Percentiles rank a stretch among this genome's conserved stretches.
Conservation (phyloP, 139 green algal genomes). For the Cymbomonas tetramitiformis region DNA sequence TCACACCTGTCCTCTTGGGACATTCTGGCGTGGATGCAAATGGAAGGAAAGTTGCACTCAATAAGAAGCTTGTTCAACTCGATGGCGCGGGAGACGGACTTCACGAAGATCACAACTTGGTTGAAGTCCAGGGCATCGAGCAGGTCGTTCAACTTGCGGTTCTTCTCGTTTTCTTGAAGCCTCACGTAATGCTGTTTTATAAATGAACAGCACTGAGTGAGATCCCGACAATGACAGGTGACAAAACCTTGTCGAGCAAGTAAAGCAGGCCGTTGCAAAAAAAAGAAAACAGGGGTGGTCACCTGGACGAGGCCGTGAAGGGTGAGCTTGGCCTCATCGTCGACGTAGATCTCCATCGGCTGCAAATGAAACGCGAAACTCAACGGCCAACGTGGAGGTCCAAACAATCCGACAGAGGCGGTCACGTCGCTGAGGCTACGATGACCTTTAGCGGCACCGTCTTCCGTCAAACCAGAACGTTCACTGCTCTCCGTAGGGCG, state of each 20-base stretch:
- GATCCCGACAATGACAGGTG: too few species aligned
- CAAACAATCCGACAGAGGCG: too few species aligned
- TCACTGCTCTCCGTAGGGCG: too few species aligned
- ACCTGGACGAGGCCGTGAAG: slow-evolving; percentile 97
- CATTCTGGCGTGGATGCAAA: slow-evolving; percentile 77
- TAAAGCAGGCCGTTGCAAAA: too few species aligned
- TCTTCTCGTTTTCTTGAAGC: slow-evolving; percentile 94
- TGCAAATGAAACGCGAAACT: slow-evolving; percentile 18
- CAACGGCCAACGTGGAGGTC: too few species aligned
- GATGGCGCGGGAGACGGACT: slow-evolving; percentile 30
- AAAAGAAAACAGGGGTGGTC: too few species aligned
- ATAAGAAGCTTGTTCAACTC: slow-evolving; percentile 83
- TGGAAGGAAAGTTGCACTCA: slow-evolving; percentile 95
- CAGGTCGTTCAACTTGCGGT: slow-evolving; percentile 95
- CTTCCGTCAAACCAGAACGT: too few species aligned
- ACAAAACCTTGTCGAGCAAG: too few species aligned
- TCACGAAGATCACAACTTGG: slow-evolving; percentile 66
- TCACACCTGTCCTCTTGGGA: slow-evolving; percentile 76
- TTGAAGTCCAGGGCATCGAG: slow-evolving; percentile 98
- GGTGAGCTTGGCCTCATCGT: slow-evolving; percentile 96
- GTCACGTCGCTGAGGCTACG: too few species aligned
- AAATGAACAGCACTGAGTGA: slow-evolving; percentile 8
- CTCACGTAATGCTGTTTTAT: slow-evolving; percentile 78
- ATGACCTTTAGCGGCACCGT: too few species aligned
- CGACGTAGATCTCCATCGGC: slow-evolving; percentile 78